Conservation (phyloP, 1,284 basidiomycete species). For the Irpex sp. region DNA sequence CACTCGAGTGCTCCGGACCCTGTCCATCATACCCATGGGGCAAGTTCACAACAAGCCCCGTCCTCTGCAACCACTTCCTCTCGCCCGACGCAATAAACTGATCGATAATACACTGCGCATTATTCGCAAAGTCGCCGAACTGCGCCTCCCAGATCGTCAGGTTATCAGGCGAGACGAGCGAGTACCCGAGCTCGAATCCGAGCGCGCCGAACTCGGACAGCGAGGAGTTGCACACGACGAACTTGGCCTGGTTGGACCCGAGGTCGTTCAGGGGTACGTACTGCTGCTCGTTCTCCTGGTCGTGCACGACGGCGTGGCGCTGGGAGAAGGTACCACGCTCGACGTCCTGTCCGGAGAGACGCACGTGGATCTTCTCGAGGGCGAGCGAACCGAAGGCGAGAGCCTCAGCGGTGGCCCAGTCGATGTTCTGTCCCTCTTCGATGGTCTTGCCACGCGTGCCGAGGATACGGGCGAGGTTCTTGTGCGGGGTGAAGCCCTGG, state of each 20-base stretch:
- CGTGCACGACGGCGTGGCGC: constrained; percentile 95
- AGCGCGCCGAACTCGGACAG: constrained; percentile 95
- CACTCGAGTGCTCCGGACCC: constrained; percentile 98
- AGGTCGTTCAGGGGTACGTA: constrained; percentile 91
- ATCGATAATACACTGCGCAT: constrained; percentile 97
- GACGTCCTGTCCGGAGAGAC: constrained; percentile 97
- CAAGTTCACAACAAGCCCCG: constrained; percentile 88
- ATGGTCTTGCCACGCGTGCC: constrained; percentile 85
- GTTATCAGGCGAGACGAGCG: constrained; percentile 91
- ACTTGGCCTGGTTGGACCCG: constrained; percentile 83
- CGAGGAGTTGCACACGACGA: constrained; percentile 96
- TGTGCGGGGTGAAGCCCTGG: constrained; percentile 83
- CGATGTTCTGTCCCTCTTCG: constrained; percentile 89
- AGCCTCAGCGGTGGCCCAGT: constrained; percentile 99
- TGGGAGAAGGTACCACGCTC: constrained; percentile 99
- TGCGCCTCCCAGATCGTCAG: constrained; percentile 99
- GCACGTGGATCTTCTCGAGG: constrained; percentile 91
- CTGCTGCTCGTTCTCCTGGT: constrained; percentile 90
- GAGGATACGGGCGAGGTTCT: constrained; percentile 94
- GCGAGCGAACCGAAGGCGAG: constrained; percentile 94
- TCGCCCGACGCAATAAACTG: constrained; percentile 99
- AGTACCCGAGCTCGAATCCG: constrained; percentile 99
- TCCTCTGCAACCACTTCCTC: constrained; percentile 97
- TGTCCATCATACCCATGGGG: constrained; percentile 99
- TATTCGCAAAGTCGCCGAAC: constrained; percentile 98